Evolutionary conservation across 2,329 filamentous ascomycete genomes (phyloP).

Genomic region (Neonectria ditissima): DNA sequence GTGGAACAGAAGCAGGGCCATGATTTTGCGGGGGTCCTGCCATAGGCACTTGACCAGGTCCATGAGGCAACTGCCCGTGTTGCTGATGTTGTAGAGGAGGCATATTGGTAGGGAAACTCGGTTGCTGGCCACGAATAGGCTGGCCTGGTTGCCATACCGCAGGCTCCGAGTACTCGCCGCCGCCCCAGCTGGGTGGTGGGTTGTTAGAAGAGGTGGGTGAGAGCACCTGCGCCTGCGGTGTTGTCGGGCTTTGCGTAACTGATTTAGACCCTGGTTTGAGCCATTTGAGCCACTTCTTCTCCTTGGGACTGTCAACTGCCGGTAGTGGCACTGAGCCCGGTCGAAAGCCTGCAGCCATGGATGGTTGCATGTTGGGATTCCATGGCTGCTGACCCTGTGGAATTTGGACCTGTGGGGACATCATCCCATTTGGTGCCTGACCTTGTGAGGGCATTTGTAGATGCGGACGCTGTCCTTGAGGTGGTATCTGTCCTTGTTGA

Average conservation of each 20-base stretch:
- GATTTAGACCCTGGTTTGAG: conserved; percentile 41
- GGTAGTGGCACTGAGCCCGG: conserved; percentile 37
- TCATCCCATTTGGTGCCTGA: conserved; percentile 13
- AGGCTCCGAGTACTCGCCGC: conserved; percentile 37
- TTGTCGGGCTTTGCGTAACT: conserved; percentile 35
- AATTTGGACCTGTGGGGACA: conserved; percentile 21
- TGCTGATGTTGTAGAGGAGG: conserved; percentile 5
- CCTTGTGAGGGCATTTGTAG: conserved; percentile 18
- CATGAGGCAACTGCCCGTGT: conserved; percentile 4
- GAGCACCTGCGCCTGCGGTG: conserved; percentile 14
- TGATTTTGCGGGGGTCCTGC: background rate
- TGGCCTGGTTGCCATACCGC: conserved; percentile 41
- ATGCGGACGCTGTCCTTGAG: conserved; percentile 15
- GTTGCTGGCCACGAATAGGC: conserved; percentile 8
- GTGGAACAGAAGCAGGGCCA: background rate
- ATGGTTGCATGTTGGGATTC: conserved; percentile 33
- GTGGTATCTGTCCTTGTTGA: conserved; percentile 5
- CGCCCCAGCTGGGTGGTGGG: conserved; percentile 32
- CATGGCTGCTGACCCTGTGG: conserved; percentile 31
- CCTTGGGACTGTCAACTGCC: conserved; percentile 34
- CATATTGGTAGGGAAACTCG: background rate
- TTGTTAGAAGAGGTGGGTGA: conserved; percentile 26
- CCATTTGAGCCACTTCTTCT: conserved; percentile 45
- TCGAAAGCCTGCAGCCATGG: conserved; percentile 24
- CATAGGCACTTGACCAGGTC: background rate